Evolutionary conservation across 140 eudicot species (phyloP).

Genomic region (Eryngium alpinum): DNA sequence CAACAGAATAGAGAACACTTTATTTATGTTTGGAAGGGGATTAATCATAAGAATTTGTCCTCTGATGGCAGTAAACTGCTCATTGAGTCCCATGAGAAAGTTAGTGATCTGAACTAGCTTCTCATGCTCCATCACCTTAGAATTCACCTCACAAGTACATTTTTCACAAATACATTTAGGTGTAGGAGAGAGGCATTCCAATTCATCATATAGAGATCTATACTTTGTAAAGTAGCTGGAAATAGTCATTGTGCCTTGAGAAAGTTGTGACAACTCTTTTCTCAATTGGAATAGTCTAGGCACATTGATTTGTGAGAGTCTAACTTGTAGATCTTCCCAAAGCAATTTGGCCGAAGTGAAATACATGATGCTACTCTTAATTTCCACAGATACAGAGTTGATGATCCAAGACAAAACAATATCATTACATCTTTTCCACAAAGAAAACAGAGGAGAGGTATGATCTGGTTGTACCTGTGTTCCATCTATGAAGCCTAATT

Average conservation of each 20-base stretch:
- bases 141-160: too few species aligned
- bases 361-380: neutral
- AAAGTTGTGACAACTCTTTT: neutral
- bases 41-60: too few species aligned
- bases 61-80: neutral
- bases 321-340: too few species aligned
- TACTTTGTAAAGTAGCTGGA: neutral
- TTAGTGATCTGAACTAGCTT: too few species aligned
- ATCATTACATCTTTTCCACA: neutral
- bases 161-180: too few species aligned
- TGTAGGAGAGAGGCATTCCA: neutral
- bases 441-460: neutral
- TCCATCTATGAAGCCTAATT: too few species aligned
- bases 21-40: neutral
- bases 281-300: neutral
- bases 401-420: neutral
- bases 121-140: neutral
- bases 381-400: neutral
- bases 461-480: too few species aligned
- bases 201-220: neutral
- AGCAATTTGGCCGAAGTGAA: neutral
- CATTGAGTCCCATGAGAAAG: neutral
- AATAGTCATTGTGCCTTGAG: neutral
- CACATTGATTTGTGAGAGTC: too few species aligned
- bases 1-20: neutral